Conservation (phyloP, 495 filamentous ascomycete species). For the Thermochaetoides thermophila region DNA sequence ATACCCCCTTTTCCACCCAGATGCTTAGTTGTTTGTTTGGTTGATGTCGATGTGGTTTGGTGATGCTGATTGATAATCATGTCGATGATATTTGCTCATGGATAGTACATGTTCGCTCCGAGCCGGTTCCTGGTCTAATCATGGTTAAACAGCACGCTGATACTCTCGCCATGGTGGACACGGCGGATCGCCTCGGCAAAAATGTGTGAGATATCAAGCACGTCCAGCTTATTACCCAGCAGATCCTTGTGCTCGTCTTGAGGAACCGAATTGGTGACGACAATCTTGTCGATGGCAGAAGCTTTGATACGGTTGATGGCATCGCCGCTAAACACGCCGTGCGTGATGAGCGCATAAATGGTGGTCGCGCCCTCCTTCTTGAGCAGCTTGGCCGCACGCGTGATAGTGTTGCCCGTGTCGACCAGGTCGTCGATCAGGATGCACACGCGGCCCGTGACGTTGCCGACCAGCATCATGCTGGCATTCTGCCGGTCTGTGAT, state of each 20-base stretch:
- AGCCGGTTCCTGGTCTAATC: no score
- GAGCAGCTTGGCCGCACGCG: constrained; percentile 83
- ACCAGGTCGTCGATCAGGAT: constrained; percentile 91
- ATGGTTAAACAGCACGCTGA: constrained; percentile 91
- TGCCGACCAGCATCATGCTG: constrained; percentile 95
- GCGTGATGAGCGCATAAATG: constrained; percentile 85
- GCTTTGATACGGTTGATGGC: constrained; percentile 91
- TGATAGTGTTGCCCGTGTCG: constrained; percentile 95
- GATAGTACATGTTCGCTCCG: no score
- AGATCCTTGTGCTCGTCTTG: constrained; percentile 59
- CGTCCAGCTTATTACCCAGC: constrained; percentile 71
- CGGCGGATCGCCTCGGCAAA: constrained; percentile 96
- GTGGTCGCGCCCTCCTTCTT: constrained; percentile 83
- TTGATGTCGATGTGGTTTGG: no score
- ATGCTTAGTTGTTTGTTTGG: no score
- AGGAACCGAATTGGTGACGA: constrained; percentile 89
- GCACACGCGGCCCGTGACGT: constrained; percentile 66
- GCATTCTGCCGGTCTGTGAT: constrained; percentile 91
- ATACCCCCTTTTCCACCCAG: no score
- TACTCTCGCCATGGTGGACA: constrained; percentile 95
- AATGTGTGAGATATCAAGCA: constrained; percentile 78
- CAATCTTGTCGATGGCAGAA: constrained; percentile 73
- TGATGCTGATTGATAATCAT: no score
- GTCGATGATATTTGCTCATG: no score
- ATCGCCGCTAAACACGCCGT: constrained; percentile 87